Percentiles rank a stretch among this genome's conserved stretches.
These are phyloP conservation scores for Umbelopsis ramanniana DNA, from an alignment of 192 early-diverging fungal genomes.

Conservation along the genomic window DNA sequence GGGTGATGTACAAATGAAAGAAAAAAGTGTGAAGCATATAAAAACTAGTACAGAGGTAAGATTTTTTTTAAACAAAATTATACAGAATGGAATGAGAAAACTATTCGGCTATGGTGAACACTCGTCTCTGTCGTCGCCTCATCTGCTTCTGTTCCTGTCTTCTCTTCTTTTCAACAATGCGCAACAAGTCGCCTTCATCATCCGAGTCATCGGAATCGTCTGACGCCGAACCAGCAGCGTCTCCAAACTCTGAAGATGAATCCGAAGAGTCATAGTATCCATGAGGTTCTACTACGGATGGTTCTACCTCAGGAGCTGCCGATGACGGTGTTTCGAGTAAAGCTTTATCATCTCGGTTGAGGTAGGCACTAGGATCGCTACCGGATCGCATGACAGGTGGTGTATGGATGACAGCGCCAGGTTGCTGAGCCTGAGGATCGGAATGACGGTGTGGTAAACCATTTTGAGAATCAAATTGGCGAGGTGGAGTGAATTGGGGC, in stretches of 20 bases:
- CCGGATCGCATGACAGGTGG: constrained; percentile 7
- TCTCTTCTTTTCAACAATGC: constrained; percentile 53
- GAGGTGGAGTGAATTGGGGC: constrained; percentile 13
- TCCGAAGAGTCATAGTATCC: constrained; percentile 4
- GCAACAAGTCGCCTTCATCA: constrained; percentile 60
- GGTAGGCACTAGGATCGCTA: background rate
- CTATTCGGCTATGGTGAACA: constrained; percentile 22
- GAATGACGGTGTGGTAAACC: constrained; percentile 8
- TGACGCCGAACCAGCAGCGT: constrained; percentile 24
- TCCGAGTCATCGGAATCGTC: constrained; percentile 45
- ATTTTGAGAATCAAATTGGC: background rate
- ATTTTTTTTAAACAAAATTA: background rate
- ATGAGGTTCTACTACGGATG: background rate
- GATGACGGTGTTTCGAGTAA: background rate
- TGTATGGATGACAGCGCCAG: background rate
- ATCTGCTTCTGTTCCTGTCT: constrained; percentile 34
- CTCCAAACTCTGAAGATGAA: constrained; percentile 20
- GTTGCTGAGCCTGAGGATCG: background rate
- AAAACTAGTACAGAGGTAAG: background rate
- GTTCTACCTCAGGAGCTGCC: background rate
- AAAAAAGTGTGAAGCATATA: no score
- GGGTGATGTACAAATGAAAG: background rate
- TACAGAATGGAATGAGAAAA: background rate
- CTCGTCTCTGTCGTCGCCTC: constrained; percentile 29
- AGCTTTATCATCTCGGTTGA: background rate